phyloP scores from a whole-genome alignment of 192 early-diverging fungal genomes.

The Podila epigama region DNA sequence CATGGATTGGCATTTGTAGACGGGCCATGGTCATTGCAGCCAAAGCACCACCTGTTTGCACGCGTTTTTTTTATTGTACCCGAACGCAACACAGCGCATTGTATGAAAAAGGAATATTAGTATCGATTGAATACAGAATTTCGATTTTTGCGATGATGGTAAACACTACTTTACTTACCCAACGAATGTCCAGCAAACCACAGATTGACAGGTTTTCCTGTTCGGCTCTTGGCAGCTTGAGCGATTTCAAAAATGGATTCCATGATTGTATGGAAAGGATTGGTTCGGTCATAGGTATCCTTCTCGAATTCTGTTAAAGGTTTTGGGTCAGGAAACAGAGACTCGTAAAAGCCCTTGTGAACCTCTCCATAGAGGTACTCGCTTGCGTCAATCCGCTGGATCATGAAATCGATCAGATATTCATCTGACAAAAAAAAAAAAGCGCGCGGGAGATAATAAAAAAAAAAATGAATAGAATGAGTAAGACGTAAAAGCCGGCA shows the following conservation, averaged over 20 bases:
- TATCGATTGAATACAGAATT: no score
- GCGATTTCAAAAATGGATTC: conserved; percentile 41
- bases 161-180: conserved; percentile 9
- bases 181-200: conserved; percentile 67
- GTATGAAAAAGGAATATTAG: no score
- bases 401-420: conserved; percentile 53
- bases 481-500: background rate
- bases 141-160: background rate
- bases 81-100: no score
- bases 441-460: background rate
- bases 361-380: conserved; percentile 58
- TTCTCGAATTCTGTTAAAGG: conserved; percentile 4
- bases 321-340: conserved; percentile 50
- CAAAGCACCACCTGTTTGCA: conserved; percentile 55
- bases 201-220: conserved; percentile 46
- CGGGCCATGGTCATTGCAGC: conserved; percentile 52
- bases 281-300: conserved; percentile 15
- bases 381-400: conserved; percentile 57
- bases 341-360: conserved; percentile 65
- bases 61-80: no score
- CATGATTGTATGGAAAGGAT: conserved; percentile 55
- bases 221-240: conserved; percentile 10
- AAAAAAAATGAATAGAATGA: background rate
- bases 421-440: conserved; percentile 43
- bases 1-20: conserved; percentile 44